Percentiles rank a stretch among this genome's conserved stretches.
Evolutionary conservation across 2,329 filamentous ascomycete genomes (phyloP).

Genomic region (Fusarium brevicatenulatum): DNA sequence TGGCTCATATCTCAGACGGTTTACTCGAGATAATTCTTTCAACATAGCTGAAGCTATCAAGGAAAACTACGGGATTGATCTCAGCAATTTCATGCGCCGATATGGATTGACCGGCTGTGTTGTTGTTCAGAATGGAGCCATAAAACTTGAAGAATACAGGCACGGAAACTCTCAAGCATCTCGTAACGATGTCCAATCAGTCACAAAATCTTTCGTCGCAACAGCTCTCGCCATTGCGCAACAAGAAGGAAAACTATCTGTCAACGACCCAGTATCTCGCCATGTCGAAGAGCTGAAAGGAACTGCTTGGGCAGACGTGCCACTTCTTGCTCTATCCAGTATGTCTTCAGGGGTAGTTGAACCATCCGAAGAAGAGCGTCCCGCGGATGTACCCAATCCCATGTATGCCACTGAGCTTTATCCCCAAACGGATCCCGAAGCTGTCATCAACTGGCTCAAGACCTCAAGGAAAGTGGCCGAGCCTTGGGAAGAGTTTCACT

Average conservation of each 20-base stretch:
- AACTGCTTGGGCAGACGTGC: constrained; percentile 29
- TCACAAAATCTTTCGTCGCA: constrained; percentile 29
- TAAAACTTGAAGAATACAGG: constrained; percentile 24
- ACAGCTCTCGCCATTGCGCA: constrained; percentile 26
- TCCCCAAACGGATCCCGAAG: constrained; percentile 13
- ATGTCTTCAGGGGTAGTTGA: constrained; percentile 35
- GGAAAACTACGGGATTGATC: neutral
- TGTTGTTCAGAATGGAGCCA: constrained; percentile 14
- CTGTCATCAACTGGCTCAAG: constrained; percentile 26
- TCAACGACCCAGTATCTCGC: constrained; percentile 20
- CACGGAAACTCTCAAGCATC: constrained; percentile 29
- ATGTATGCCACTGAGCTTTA: constrained; percentile 36
- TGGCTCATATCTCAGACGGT: constrained; percentile 19
- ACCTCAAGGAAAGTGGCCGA: constrained; percentile 28
- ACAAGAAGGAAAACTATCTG: constrained; percentile 18
- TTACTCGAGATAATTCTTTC: constrained; percentile 5
- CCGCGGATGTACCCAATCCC: constrained; percentile 21
- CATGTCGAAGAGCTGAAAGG: constrained; percentile 24
- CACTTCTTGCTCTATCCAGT: constrained; percentile 21
- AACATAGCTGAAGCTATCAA: neutral
- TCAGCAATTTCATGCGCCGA: constrained; percentile 17
- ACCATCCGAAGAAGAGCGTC: constrained; percentile 20
- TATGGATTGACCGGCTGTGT: constrained; percentile 28
- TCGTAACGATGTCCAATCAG: constrained; percentile 27
- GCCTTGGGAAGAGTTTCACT: constrained; percentile 37